phyloP scores from a whole-genome alignment of 2,329 filamentous ascomycete genomes.

The Colletotrichum euphorbiae region DNA sequence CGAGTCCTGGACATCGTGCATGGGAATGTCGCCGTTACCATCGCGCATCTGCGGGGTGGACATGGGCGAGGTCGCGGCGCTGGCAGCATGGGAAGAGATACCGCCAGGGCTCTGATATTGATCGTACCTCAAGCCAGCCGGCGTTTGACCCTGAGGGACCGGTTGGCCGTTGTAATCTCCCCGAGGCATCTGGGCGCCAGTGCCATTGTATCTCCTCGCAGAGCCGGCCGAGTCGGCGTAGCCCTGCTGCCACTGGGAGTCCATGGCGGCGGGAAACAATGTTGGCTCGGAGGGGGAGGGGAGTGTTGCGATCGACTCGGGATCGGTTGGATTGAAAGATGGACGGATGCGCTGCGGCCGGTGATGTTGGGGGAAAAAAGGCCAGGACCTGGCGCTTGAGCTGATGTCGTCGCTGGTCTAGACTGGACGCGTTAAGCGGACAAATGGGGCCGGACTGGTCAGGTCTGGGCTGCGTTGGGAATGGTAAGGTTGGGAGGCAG shows the following conservation, averaged over 20 bases:
- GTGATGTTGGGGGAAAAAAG: conserved; percentile 36
- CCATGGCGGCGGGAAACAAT: conserved; percentile 54
- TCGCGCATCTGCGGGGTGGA: conserved; percentile 72
- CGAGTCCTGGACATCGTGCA: conserved; percentile 87
- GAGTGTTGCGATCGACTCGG: conserved; percentile 22
- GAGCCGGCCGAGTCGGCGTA: conserved; percentile 74
- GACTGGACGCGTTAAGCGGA: conserved; percentile 40
- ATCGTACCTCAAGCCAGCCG: conserved; percentile 73
- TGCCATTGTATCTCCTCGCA: conserved; percentile 73
- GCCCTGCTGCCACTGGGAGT: conserved; percentile 66
- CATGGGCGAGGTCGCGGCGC: conserved; percentile 69
- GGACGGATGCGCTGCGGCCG: conserved; percentile 31
- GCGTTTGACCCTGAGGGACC: conserved; percentile 52
- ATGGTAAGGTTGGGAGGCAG: conserved; percentile 23
- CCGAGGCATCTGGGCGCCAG: conserved; percentile 50
- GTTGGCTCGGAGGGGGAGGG: conserved; percentile 30
- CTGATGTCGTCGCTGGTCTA: conserved; percentile 38
- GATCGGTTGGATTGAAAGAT: conserved; percentile 18
- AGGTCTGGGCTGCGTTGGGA: conserved; percentile 19
- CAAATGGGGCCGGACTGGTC: conserved; percentile 34
- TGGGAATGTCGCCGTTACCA: conserved; percentile 80
- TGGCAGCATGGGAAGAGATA: conserved; percentile 48
- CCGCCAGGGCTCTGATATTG: conserved; percentile 66
- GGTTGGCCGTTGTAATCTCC: conserved; percentile 47
- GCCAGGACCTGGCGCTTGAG: conserved; percentile 32